A percentile compares a stretch with the other conserved stretches of the same genome.
Evolutionary conservation across 495 filamentous ascomycete genomes (phyloP).

Genomic region (Penicillium bovifimosum): DNA sequence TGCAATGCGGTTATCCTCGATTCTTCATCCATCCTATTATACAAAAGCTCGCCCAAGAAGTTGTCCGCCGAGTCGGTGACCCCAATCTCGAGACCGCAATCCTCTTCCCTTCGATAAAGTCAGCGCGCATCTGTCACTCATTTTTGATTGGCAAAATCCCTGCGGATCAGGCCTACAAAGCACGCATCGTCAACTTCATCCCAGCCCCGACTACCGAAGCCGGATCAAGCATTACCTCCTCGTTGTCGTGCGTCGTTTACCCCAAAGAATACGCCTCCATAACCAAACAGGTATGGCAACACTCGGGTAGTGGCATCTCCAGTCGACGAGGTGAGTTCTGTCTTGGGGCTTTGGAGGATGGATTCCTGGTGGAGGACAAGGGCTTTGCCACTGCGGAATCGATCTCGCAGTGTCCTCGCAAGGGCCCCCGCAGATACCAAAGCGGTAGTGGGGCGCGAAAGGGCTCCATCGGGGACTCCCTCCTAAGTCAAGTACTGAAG

Average conservation of each 20-base stretch:
- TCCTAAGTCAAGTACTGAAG: constrained; percentile 23
- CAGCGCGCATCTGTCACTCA: constrained; percentile 60
- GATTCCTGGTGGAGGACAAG: constrained; percentile 55
- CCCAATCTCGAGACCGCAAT: constrained; percentile 60
- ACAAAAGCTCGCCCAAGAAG: constrained; percentile 60
- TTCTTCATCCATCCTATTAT: constrained; percentile 92
- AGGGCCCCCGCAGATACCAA: constrained; percentile 70
- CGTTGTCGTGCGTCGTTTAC: constrained; percentile 70
- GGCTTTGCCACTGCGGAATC: constrained; percentile 22
- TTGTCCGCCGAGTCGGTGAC: constrained; percentile 59
- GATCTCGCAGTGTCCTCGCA: constrained; percentile 43
- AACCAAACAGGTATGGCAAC: constrained; percentile 94
- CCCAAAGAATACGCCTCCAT: constrained; percentile 56
- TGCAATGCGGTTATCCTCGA: constrained; percentile 89
- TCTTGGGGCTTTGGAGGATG: constrained; percentile 64
- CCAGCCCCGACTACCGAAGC: constrained; percentile 39
- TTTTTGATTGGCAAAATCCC: constrained; percentile 63
- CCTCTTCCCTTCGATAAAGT: constrained; percentile 67
- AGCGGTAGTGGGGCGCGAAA: constrained; percentile 31
- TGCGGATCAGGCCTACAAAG: constrained; percentile 37
- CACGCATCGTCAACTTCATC: constrained; percentile 65
- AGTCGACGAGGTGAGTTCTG: constrained; percentile 90
- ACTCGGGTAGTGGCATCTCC: constrained; percentile 90
- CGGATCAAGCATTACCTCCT: constrained; percentile 35
- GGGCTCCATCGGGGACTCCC: constrained; percentile 2